A percentile compares a stretch with the other conserved stretches of the same genome.
phyloP scores from a whole-genome alignment of 805 yeast species.

The Metschnikowia shivogae region DNA sequence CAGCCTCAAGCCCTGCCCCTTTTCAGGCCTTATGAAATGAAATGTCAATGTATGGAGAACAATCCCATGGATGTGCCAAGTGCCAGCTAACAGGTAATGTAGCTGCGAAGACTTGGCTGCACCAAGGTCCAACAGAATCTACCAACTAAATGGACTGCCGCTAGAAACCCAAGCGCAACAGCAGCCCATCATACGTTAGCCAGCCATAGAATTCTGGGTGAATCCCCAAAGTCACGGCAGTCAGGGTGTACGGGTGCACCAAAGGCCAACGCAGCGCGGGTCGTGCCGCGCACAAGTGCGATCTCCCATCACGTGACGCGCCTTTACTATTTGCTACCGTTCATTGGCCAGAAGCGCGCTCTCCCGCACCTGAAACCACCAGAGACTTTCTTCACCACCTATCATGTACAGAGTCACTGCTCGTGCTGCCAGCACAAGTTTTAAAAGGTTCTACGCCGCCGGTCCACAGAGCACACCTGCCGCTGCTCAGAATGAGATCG shows the following conservation, averaged over 20 bases:
- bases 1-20: too few species aligned
- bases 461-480: slow-evolving; percentile 15
- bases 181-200: too few species aligned
- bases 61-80: too few species aligned
- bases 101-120: too few species aligned
- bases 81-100: too few species aligned
- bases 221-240: too few species aligned
- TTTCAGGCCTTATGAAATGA: too few species aligned
- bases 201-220: too few species aligned
- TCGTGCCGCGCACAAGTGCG: not conserved
- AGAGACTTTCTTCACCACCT: slow-evolving; percentile 1
- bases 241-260: not conserved
- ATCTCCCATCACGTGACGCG: not conserved
- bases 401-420: slow-evolving; percentile 18
- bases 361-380: slow-evolving; percentile 2
- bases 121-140: too few species aligned
- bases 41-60: too few species aligned
- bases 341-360: slow-evolving; percentile 8
- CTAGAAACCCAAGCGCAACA: too few species aligned
- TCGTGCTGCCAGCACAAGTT: slow-evolving; percentile 14
- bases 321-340: slow-evolving; percentile 4
- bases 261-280: not conserved
- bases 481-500: slow-evolving; percentile 28
- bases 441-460: slow-evolving; percentile 16
- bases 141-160: too few species aligned